phyloP scores from a whole-genome alignment of 768 basidiomycete genomes.

The Boletus rubescentipes region DNA sequence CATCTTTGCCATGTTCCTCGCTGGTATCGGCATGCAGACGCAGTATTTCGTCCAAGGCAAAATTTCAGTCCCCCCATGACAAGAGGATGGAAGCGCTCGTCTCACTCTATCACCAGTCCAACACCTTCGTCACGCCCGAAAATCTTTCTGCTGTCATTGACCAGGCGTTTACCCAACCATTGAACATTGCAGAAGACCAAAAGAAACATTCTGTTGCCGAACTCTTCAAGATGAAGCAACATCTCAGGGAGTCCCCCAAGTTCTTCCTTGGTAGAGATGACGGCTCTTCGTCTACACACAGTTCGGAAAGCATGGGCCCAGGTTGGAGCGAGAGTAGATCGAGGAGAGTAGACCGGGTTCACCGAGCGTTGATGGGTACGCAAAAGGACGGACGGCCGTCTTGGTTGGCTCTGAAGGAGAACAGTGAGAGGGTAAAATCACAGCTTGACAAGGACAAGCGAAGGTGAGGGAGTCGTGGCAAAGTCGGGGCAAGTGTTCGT shows the following conservation, averaged over 20 bases:
- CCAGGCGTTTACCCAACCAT: constrained; percentile 48
- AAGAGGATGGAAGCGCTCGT: constrained; percentile 67
- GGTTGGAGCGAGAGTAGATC: constrained; percentile 30
- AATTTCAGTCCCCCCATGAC: constrained; percentile 20
- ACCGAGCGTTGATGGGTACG: constrained; percentile 29
- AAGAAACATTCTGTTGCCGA: constrained; percentile 16
- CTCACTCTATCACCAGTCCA: constrained; percentile 74
- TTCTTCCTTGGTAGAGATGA: constrained; percentile 32
- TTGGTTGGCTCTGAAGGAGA: constrained; percentile 34
- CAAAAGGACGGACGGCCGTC: constrained; percentile 32
- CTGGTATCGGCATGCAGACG: constrained; percentile 15
- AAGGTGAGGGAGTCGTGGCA: not conserved
- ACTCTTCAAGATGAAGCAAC: constrained; percentile 13
- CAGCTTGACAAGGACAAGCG: constrained; percentile 17
- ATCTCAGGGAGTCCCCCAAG: constrained; percentile 15
- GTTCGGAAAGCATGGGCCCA: constrained; percentile 29
- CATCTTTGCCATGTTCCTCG: constrained; percentile 2
- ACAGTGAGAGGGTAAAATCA: constrained; percentile 17
- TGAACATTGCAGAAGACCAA: constrained; percentile 17
- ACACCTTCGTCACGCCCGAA: constrained; percentile 67
- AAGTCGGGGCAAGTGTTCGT: constrained; percentile 5
- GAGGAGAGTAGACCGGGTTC: constrained; percentile 26
- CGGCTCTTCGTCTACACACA: not conserved
- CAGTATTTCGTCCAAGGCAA: constrained; percentile 20
- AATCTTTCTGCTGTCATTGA: constrained; percentile 67